Conservation (phyloP, 2,329 filamentous ascomycete species). For the Colletotrichum lini region DNA sequence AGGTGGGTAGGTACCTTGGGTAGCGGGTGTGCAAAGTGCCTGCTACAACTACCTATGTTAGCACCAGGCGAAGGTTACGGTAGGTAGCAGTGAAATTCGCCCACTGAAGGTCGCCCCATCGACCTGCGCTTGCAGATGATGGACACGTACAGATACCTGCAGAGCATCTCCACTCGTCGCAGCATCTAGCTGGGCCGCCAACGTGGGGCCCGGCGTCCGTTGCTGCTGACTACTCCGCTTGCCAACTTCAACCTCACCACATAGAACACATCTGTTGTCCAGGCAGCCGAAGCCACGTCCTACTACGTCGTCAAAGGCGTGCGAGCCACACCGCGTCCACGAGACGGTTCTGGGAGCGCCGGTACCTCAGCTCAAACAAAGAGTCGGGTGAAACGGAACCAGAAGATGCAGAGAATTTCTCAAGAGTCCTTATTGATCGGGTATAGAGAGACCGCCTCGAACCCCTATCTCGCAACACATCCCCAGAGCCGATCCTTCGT, state of each 20-base stretch:
- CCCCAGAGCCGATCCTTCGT: constrained; percentile 3
- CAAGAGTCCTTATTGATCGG: constrained; percentile 21
- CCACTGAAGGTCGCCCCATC: constrained; percentile 33
- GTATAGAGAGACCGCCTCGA: constrained; percentile 27
- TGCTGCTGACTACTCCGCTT: constrained; percentile 15
- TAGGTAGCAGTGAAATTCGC: not conserved
- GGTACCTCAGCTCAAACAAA: constrained; percentile 11
- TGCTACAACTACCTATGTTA: not conserved
- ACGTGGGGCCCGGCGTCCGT: not conserved
- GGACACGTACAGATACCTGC: constrained; percentile 18
- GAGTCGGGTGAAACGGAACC: not conserved
- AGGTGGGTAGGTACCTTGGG: too few relatives aligned
- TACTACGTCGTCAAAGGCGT: constrained; percentile 13
- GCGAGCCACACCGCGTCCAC: not conserved
- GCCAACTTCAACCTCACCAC: constrained; percentile 33
- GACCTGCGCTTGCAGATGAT: constrained; percentile 15
- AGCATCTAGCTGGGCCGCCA: constrained; percentile 28
- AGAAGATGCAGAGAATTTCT: constrained; percentile 11
- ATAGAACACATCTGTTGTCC: not conserved
- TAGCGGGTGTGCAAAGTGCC: constrained; percentile 13
- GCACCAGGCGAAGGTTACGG: too few relatives aligned
- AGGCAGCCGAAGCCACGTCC: not conserved
- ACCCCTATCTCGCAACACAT: constrained; percentile 13
- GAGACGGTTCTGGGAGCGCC: not conserved
- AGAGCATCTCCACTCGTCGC: constrained; percentile 24